These are phyloP conservation scores for Leucogyrophana mollusca DNA, from an alignment of 768 basidiomycete species.

Conservation along the genomic window DNA sequence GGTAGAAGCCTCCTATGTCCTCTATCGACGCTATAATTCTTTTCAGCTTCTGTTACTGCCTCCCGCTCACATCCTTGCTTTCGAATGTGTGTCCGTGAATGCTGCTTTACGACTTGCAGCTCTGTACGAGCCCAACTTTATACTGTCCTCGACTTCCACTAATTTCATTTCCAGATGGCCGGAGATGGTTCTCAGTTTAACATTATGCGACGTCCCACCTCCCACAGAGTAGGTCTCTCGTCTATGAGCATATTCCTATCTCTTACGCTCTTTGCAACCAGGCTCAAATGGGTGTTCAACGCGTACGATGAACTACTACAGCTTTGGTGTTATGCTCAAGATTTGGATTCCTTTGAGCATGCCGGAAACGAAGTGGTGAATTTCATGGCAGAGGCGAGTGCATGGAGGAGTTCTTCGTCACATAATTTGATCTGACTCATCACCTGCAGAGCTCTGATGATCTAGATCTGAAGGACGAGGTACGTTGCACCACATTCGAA, in stretches of 20 bases:
- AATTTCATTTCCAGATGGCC: conserved; percentile 51
- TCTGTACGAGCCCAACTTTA: conserved; percentile 45
- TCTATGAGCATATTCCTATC: not conserved
- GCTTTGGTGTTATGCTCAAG: conserved; percentile 62
- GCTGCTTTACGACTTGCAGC: conserved; percentile 63
- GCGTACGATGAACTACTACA: conserved; percentile 64
- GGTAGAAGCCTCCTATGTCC: not conserved
- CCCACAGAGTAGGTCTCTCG: conserved; percentile 56
- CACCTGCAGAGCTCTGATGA: conserved; percentile 25
- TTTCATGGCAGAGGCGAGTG: conserved; percentile 54
- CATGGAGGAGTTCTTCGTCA: not conserved
- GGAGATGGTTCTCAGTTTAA: conserved; percentile 65
- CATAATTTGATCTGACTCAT: conserved; percentile 1
- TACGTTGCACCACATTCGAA: conserved; percentile 28
- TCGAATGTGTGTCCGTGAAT: conserved; percentile 58
- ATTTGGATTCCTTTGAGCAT: conserved; percentile 67
- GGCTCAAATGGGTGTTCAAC: conserved; percentile 57
- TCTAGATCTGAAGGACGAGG: conserved; percentile 63
- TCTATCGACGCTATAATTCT: conserved; percentile 1
- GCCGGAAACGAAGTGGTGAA: conserved; percentile 57
- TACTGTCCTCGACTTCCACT: not conserved
- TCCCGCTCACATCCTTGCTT: conserved; percentile 67
- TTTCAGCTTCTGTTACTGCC: conserved; percentile 59
- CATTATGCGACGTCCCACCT: conserved; percentile 66
- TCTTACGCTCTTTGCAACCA: conserved; percentile 25